Conservation (phyloP, 257 asterid genomes). For the Henckelia pumila region DNA sequence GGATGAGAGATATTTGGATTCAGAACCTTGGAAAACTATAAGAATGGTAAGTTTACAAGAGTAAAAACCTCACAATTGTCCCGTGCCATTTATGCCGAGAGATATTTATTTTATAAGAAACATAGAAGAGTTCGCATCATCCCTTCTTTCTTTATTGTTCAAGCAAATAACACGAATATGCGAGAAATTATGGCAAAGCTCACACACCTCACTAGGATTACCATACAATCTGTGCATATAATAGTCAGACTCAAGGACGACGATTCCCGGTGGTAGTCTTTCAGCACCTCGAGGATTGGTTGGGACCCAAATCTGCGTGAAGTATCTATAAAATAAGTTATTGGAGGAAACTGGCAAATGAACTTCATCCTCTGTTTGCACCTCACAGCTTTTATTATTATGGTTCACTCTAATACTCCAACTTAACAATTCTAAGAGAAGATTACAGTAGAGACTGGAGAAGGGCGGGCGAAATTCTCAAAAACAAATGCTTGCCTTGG, state of each 20-base stretch:
- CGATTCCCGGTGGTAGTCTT: constrained; percentile 76
- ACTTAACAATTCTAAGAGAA: too few species aligned
- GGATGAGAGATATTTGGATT: constrained; percentile 21
- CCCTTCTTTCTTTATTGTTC: background rate
- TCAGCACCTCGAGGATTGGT: constrained; percentile 89
- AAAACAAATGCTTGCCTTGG: constrained; percentile 43
- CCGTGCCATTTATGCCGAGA: background rate
- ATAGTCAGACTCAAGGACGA: constrained; percentile 59
- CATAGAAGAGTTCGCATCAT: background rate
- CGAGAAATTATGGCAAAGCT: constrained; percentile 15
- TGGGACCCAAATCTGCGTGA: constrained; percentile 71
- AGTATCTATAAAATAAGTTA: constrained; percentile 21
- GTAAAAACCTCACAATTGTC: background rate
- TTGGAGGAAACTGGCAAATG: background rate
- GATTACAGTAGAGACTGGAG: background rate
- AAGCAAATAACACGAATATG: constrained; percentile 7
- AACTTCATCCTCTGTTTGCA: too few species aligned
- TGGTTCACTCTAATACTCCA: too few species aligned
- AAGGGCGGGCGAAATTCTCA: background rate
- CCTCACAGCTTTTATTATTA: too few species aligned
- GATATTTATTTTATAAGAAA: background rate
- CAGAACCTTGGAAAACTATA: constrained; percentile 12
- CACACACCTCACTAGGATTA: constrained; percentile 70
- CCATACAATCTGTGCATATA: constrained; percentile 85
- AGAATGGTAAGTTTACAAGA: constrained; percentile 2